phyloP scores from a whole-genome alignment of 2,329 filamentous ascomycete species.

The Cadophora sp. region DNA sequence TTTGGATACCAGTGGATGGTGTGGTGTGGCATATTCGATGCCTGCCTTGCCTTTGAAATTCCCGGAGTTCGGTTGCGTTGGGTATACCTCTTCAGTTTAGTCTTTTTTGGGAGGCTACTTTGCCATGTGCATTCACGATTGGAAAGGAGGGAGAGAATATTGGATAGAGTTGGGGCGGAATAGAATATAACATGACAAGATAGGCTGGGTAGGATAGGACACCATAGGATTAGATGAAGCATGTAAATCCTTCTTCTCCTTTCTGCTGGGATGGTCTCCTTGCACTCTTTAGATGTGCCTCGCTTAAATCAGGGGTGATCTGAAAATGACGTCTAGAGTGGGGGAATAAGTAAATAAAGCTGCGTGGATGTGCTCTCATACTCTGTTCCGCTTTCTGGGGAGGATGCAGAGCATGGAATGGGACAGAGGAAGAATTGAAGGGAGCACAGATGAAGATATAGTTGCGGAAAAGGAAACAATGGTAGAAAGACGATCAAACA shows the following conservation, averaged over 20 bases:
- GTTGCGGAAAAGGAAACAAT: no score
- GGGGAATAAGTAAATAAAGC: neutral
- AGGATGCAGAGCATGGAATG: no score
- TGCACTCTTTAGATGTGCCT: neutral
- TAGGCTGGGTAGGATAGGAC: neutral
- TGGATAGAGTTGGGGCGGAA: neutral
- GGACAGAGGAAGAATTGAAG: no score
- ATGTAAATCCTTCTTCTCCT: neutral
- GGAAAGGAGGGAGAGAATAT: neutral
- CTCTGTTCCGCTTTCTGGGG: no score
- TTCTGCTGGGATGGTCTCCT: neutral
- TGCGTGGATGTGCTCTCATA: no score
- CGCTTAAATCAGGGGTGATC: neutral
- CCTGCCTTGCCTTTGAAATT: neutral
- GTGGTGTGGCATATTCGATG: neutral
- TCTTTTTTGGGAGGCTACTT: neutral
- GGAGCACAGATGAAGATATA: no score
- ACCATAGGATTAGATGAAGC: neutral
- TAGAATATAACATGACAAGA: neutral
- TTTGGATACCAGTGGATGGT: neutral
- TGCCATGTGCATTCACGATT: constrained; percentile 5
- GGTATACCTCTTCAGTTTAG: constrained; percentile 13
- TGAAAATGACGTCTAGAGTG: neutral
- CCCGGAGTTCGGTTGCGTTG: constrained; percentile 3
- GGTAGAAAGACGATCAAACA: no score